Evolutionary conservation across 176 grass and related monocot genomes (phyloP).

Genomic region (Chloris gayana): DNA sequence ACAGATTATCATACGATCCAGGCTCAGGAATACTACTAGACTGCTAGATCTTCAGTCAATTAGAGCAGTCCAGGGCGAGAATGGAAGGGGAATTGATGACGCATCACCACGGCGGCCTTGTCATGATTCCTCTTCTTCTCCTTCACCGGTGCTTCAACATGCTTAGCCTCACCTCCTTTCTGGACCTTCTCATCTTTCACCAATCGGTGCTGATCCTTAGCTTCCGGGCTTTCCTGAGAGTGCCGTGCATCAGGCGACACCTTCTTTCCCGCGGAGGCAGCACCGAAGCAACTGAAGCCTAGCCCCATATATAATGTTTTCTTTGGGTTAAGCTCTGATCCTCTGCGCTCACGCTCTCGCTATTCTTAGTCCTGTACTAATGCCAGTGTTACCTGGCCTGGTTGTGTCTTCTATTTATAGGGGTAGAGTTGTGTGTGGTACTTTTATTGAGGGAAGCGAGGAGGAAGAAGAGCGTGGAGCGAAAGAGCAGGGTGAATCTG

Average conservation of each 20-base stretch:
- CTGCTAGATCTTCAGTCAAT: background rate
- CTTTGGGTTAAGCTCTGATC: background rate
- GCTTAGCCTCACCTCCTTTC: background rate
- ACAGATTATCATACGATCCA: too few species aligned
- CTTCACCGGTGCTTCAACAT: background rate
- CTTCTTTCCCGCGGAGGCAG: background rate
- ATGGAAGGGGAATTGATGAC: conserved; percentile 58
- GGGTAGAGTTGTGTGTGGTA: background rate
- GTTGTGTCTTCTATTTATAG: background rate
- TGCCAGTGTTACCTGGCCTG: too few species aligned
- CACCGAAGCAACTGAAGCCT: background rate
- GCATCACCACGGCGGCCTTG: background rate
- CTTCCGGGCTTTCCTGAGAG: background rate
- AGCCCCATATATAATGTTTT: background rate
- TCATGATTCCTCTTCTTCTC: background rate
- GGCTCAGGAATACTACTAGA: too few species aligned
- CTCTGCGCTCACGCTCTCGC: background rate
- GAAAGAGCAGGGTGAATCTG: background rate
- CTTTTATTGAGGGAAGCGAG: background rate
- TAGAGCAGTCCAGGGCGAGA: conserved; percentile 50
- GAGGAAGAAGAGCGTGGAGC: background rate
- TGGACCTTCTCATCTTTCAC: background rate
- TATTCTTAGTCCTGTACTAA: background rate
- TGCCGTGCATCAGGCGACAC: background rate
- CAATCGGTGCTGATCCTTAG: background rate